A percentile compares a stretch with the other conserved stretches of the same genome.
phyloP scores from a whole-genome alignment of 2,329 filamentous ascomycete genomes.

The Venturia nashicola region DNA sequence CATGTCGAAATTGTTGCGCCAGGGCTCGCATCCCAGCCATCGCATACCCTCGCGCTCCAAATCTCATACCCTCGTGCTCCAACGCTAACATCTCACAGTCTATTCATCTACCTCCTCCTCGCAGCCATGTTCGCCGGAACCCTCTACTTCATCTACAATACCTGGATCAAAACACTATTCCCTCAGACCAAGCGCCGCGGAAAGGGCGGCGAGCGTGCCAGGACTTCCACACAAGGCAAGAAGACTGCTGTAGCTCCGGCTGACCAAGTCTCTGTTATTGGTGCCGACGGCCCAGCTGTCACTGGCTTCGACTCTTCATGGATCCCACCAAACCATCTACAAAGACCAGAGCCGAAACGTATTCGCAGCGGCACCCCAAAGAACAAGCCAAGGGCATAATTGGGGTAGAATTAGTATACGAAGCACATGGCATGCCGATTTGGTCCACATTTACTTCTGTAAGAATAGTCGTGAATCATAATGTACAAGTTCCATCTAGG shows the following conservation, averaged over 20 bases:
- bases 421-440: too few relatives aligned
- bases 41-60: background rate
- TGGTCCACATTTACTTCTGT: too few relatives aligned
- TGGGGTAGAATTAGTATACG: background rate
- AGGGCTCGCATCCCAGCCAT: too few relatives aligned
- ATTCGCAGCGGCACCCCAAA: conserved; percentile 38
- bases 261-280: conserved; percentile 49
- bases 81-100: conserved; percentile 38
- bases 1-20: too few relatives aligned
- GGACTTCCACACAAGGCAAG: conserved; percentile 45
- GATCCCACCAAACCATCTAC: conserved; percentile 84
- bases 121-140: conserved; percentile 64
- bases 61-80: background rate
- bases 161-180: conserved; percentile 93
- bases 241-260: conserved; percentile 52
- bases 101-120: conserved; percentile 96
- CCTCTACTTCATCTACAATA: conserved; percentile 95
- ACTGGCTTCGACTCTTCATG: conserved; percentile 80
- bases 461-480: too few relatives aligned
- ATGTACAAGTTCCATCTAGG: too few relatives aligned
- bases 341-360: conserved; percentile 61
- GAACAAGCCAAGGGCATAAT: conserved; percentile 15
- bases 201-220: conserved; percentile 53
- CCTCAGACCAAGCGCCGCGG: conserved; percentile 59
- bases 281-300: conserved; percentile 57